phyloP scores from a whole-genome alignment of 495 filamentous ascomycete species.

The Pseudevernia furfuracea region DNA sequence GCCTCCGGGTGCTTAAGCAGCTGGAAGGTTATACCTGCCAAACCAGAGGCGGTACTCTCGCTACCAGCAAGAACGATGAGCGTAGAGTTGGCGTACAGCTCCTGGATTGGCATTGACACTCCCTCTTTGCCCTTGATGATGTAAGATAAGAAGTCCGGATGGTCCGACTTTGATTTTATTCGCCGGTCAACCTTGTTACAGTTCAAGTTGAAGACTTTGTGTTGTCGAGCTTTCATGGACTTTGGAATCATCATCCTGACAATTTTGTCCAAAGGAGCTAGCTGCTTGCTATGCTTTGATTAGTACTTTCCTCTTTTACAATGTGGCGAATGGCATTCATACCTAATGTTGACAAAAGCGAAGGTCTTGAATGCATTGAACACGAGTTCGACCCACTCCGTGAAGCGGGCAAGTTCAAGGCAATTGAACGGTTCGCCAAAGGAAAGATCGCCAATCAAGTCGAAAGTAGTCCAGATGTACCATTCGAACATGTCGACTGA shows the following conservation, averaged over 20 bases:
- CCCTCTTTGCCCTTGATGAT: conserved; percentile 23
- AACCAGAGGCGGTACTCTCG: conserved; percentile 47
- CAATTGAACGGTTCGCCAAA: conserved; percentile 53
- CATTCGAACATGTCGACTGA: conserved; percentile 15
- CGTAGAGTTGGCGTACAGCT: conserved; percentile 38
- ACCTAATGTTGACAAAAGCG: conserved; percentile 15
- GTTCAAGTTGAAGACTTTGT: conserved; percentile 13
- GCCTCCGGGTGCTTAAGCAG: conserved; percentile 26
- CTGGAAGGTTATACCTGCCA: conserved; percentile 37
- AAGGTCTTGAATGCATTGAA: conserved; percentile 17
- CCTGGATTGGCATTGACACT: conserved; percentile 29
- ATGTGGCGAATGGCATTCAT: neutral
- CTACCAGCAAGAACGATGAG: conserved; percentile 43
- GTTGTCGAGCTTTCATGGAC: conserved; percentile 12
- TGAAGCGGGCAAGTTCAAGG: conserved; percentile 40
- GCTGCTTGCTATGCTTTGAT: conserved; percentile 9
- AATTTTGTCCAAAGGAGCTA: conserved; percentile 10
- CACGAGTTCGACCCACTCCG: conserved; percentile 19
- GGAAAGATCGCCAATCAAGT: conserved; percentile 51
- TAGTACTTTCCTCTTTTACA: neutral
- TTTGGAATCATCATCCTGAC: conserved; percentile 13
- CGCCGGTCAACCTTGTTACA: conserved; percentile 10
- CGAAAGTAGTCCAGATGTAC: conserved; percentile 47
- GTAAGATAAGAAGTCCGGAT: conserved; percentile 10
- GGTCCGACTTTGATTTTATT: conserved; percentile 6